phyloP scores from a whole-genome alignment of 1,284 basidiomycete genomes.

The Cystobasidium pallidum region DNA sequence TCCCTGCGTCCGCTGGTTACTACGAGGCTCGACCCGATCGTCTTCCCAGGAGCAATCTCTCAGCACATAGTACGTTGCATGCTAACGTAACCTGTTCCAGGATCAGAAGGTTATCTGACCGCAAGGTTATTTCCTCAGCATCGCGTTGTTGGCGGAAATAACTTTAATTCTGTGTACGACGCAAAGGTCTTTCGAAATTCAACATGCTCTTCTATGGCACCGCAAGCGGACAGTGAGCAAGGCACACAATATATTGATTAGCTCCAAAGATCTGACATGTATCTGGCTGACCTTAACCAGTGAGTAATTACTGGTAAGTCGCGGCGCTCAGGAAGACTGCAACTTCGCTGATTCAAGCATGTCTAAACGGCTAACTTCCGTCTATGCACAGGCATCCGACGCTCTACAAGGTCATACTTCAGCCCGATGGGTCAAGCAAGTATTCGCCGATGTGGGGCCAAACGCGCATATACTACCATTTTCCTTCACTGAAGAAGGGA shows the following conservation, averaged over 20 bases:
- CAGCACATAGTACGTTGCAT: constrained; percentile 29
- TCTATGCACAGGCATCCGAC: constrained; percentile 26
- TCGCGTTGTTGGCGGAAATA: constrained; percentile 39
- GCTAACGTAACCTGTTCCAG: neutral
- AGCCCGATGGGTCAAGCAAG: constrained; percentile 19
- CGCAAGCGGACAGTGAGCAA: constrained; percentile 34
- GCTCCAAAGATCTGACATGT: too few species aligned
- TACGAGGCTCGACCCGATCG: constrained; percentile 35
- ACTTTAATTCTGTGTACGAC: constrained; percentile 32
- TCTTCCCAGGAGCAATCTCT: constrained; percentile 29
- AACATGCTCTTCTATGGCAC: constrained; percentile 12
- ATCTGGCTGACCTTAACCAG: neutral
- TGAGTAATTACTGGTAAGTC: constrained; percentile 28
- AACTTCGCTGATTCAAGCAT: neutral
- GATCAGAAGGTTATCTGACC: too few species aligned
- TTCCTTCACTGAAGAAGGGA: constrained; percentile 29
- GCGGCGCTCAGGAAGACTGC: too few species aligned
- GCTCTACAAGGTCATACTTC: constrained; percentile 32
- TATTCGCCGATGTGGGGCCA: constrained; percentile 38
- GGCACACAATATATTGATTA: neutral
- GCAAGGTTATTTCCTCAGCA: constrained; percentile 32
- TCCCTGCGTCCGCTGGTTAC: constrained; percentile 23
- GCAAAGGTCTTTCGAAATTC: constrained; percentile 10
- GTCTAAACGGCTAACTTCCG: neutral
- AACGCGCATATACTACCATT: constrained; percentile 43